Conservation (phyloP, 352 stramenopile genomes). For the Pythium brassicae region DNA sequence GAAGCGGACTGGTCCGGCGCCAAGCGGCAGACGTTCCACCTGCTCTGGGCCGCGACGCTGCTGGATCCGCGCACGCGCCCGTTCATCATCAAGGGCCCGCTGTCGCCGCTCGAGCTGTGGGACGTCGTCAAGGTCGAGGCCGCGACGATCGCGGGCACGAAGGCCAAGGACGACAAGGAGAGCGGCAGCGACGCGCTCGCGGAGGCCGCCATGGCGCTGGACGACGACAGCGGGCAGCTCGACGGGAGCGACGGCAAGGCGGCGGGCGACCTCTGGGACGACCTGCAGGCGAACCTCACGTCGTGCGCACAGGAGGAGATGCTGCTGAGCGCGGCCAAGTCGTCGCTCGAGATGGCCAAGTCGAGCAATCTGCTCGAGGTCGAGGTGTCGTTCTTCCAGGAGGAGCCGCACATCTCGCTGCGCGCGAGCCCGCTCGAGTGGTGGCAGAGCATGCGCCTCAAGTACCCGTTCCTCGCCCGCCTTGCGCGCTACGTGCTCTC, state of each 20-base stretch:
- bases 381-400: slow-evolving; percentile 76
- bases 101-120: slow-evolving; percentile 58
- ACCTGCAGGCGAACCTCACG: slow-evolving; percentile 67
- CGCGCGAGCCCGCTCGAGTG: slow-evolving; percentile 65
- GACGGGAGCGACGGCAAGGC: slow-evolving; percentile 17
- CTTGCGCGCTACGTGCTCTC: slow-evolving; percentile 66
- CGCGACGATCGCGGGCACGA: slow-evolving; percentile 42
- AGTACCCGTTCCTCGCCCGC: slow-evolving; percentile 72
- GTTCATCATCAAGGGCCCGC: slow-evolving; percentile 71
- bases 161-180: slow-evolving; percentile 50
- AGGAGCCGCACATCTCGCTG: slow-evolving; percentile 54
- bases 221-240: slow-evolving; percentile 28
- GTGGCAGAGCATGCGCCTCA: slow-evolving; percentile 73
- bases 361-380: slow-evolving; percentile 75
- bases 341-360: slow-evolving; percentile 58
- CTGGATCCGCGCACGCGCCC: slow-evolving; percentile 67
- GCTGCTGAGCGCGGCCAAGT: slow-evolving; percentile 63
- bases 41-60: slow-evolving; percentile 65
- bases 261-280: slow-evolving; percentile 64
- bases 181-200: slow-evolving; percentile 31
- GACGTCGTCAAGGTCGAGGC: slow-evolving; percentile 64
- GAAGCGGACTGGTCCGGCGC: slow-evolving; percentile 30
- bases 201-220: slow-evolving; percentile 30
- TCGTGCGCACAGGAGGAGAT: slow-evolving; percentile 74
- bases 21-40: slow-evolving; percentile 57